Evolutionary conservation across 176 grass and related monocot genomes (phyloP).

Genomic region (Tillandsia fasciculata): DNA sequence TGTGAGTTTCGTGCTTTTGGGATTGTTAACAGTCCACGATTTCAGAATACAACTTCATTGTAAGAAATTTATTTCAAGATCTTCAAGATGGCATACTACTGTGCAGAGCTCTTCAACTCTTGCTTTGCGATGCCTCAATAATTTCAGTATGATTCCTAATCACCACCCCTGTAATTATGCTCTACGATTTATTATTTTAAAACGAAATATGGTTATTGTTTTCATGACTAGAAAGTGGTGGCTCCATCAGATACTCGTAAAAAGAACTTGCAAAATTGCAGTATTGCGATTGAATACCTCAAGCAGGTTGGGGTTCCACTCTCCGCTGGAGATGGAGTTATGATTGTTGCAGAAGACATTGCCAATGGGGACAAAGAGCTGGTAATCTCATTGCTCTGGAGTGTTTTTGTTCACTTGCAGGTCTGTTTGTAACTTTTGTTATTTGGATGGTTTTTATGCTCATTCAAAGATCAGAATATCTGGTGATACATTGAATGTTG

Average conservation of each 20-base stretch:
- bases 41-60: slow-evolving; percentile 54
- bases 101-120: slow-evolving; percentile 52
- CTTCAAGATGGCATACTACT: slow-evolving; percentile 57
- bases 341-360: slow-evolving; percentile 45
- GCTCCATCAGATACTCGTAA: slow-evolving; percentile 44
- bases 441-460: background rate
- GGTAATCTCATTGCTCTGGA: slow-evolving; percentile 48
- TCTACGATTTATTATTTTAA: background rate
- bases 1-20: background rate
- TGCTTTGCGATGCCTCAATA: slow-evolving; percentile 40
- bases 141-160: slow-evolving; percentile 24
- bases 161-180: background rate
- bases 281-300: slow-evolving; percentile 31
- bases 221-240: slow-evolving; percentile 34
- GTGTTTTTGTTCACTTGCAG: slow-evolving; percentile 46
- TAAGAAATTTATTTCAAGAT: slow-evolving; percentile 54
- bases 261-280: slow-evolving; percentile 57
- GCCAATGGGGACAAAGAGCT: slow-evolving; percentile 49
- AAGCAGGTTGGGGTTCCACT: slow-evolving; percentile 30
- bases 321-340: slow-evolving; percentile 42
- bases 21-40: slow-evolving; percentile 31
- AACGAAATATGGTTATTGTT: background rate
- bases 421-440: slow-evolving; percentile 15
- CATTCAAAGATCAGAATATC: background rate
- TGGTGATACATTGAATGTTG: background rate